A percentile compares a stretch with the other conserved stretches of the same genome.
Evolutionary conservation across 176 grass and related monocot genomes (phyloP).

Genomic region (Avena insularis): DNA sequence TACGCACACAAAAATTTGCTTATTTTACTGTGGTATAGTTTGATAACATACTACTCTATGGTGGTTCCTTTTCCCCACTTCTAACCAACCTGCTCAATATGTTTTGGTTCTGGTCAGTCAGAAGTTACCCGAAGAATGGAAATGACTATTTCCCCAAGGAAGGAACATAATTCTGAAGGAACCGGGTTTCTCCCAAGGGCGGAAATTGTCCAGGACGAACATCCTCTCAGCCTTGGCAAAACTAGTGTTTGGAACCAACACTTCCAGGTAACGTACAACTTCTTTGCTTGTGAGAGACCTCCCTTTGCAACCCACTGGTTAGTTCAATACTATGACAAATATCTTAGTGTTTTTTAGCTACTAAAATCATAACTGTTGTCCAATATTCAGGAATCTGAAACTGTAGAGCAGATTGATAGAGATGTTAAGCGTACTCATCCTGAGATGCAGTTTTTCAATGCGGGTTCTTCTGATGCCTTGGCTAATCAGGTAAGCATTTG

Average conservation of each 20-base stretch:
- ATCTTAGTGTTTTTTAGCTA: constrained; percentile 35
- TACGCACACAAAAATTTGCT: background rate
- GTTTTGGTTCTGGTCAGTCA: constrained; percentile 74
- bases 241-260: constrained; percentile 97
- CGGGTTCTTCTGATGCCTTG: constrained; percentile 59
- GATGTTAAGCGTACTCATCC: constrained; percentile 98
- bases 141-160: constrained; percentile 56
- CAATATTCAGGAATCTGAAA: constrained; percentile 79
- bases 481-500: constrained; percentile 80
- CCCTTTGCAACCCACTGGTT: background rate
- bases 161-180: constrained; percentile 60
- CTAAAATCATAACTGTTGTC: constrained; percentile 31
- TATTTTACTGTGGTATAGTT: constrained; percentile 17
- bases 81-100: constrained; percentile 34
- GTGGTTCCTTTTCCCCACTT: background rate
- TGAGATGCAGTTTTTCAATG: constrained; percentile 93
- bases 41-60: background rate
- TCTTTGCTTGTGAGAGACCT: constrained; percentile 11
- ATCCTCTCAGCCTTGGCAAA: constrained; percentile 90
- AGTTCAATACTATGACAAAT: constrained; percentile 1
- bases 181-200: constrained; percentile 80
- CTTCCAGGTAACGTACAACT: constrained; percentile 81
- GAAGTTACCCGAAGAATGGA: constrained; percentile 96
- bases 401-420: constrained; percentile 93
- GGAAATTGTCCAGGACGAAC: constrained; percentile 76